These are phyloP conservation scores for Afroboletus lepidellus DNA, from an alignment of 1,284 basidiomycete genomes.

Conservation along the genomic window DNA sequence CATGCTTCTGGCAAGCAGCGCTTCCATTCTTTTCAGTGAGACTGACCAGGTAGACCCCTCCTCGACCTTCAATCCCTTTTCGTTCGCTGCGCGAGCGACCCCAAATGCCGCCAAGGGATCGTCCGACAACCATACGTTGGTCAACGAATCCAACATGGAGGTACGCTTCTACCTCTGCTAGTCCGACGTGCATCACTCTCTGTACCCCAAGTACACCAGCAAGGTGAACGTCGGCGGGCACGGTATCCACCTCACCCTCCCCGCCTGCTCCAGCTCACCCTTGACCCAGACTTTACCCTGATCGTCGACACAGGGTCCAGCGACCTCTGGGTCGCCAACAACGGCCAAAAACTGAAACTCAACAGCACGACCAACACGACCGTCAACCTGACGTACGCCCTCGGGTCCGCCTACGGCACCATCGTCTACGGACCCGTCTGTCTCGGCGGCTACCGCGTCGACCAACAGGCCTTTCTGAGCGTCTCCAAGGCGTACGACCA, in stretches of 20 bases:
- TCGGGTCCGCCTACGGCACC: slow-evolving; percentile 30
- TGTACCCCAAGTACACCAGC: slow-evolving; percentile 24
- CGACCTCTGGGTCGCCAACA: slow-evolving; percentile 26
- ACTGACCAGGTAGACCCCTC: background rate
- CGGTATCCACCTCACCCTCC: slow-evolving; percentile 15
- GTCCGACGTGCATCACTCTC: background rate
- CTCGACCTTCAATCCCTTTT: slow-evolving; percentile 16
- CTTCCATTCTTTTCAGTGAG: slow-evolving; percentile 16
- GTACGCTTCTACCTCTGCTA: slow-evolving; percentile 15
- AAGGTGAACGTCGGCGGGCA: slow-evolving; percentile 32
- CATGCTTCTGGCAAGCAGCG: slow-evolving; percentile 35
- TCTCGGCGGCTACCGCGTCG: slow-evolving; percentile 26
- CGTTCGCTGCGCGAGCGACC: slow-evolving; percentile 21
- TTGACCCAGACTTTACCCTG: slow-evolving; percentile 26
- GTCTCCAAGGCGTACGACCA: slow-evolving; percentile 20
- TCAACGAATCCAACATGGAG: slow-evolving; percentile 27
- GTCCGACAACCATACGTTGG: slow-evolving; percentile 23
- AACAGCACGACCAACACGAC: slow-evolving; percentile 21
- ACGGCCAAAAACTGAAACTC: slow-evolving; percentile 21
- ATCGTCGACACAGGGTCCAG: slow-evolving; percentile 31
- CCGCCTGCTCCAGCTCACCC: background rate
- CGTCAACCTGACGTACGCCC: slow-evolving; percentile 33
- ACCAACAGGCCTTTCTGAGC: slow-evolving; percentile 27
- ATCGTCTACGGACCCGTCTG: slow-evolving; percentile 24
- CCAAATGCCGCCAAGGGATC: slow-evolving; percentile 22